Conservation (phyloP, 352 stramenopile species). For the Globisporangium canariense region DNA sequence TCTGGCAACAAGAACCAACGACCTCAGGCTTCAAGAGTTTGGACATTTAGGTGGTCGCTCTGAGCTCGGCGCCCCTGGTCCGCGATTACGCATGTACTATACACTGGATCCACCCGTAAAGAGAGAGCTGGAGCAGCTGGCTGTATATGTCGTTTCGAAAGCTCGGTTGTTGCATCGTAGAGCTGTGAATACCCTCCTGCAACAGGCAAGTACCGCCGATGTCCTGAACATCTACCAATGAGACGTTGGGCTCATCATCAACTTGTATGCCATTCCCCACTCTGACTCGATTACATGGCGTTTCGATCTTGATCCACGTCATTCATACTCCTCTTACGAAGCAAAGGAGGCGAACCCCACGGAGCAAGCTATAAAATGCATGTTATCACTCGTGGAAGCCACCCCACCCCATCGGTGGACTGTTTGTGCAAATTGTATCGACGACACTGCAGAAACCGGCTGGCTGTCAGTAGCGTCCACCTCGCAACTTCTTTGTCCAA, state of each 20-base stretch:
- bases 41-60: not conserved
- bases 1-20: not conserved
- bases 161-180: not conserved
- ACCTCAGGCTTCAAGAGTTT: not conserved
- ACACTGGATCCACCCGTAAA: not conserved
- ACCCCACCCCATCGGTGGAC: not conserved
- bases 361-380: not conserved
- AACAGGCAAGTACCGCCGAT: constrained; percentile 1
- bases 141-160: not conserved
- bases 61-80: not conserved
- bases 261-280: no score
- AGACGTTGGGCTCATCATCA: not conserved
- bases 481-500: not conserved
- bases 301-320: no score
- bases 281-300: no score
- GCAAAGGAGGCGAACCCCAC: no score
- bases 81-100: not conserved
- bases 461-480: not conserved
- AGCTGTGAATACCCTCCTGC: not conserved
- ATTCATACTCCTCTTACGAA: no score
- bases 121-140: not conserved
- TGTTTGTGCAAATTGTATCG: not conserved
- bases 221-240: not conserved
- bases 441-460: not conserved
- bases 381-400: not conserved